phyloP scores from a whole-genome alignment of 169 alveolate genomes.

The Plasmodium yoelii region DNA sequence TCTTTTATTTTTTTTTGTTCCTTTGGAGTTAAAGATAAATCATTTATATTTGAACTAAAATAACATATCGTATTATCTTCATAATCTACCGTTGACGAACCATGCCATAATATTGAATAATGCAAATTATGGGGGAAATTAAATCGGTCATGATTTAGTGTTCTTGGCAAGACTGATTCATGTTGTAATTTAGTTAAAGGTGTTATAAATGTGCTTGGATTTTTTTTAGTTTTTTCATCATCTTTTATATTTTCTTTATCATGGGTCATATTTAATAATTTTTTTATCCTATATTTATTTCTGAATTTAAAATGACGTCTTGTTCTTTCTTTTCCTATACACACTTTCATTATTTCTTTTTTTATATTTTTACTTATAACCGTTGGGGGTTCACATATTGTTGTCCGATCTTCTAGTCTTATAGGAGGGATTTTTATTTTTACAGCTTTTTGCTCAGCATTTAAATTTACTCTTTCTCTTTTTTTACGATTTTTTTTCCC shows the following conservation, averaged over 20 bases:
- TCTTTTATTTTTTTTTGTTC: constrained; percentile 59
- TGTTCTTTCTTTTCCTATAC: constrained; percentile 82
- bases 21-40: constrained; percentile 76
- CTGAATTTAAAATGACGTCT: constrained; percentile 83
- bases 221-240: constrained; percentile 1
- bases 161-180: constrained; percentile 84
- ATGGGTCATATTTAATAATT: constrained; percentile 27
- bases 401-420: constrained; percentile 86
- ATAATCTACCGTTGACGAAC: constrained; percentile 78
- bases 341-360: constrained; percentile 78
- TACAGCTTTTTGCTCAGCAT: constrained; percentile 50
- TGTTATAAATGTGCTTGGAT: constrained; percentile 84
- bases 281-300: constrained; percentile 81
- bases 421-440: constrained; percentile 71
- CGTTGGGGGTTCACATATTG: constrained; percentile 86
- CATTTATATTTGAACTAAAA: constrained; percentile 82
- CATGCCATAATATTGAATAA: constrained; percentile 85
- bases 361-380: constrained; percentile 86
- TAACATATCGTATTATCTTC: constrained; percentile 71
- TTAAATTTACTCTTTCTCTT: constrained; percentile 62
- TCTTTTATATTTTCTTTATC: constrained; percentile 58
- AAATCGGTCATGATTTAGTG: constrained; percentile 82
- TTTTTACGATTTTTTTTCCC: constrained; percentile 70
- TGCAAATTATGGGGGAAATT: constrained; percentile 86
- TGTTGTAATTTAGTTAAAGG: constrained; percentile 88